Evolutionary conservation across 306 rosid genomes (phyloP).

Genomic region (Rubus idaeus): DNA sequence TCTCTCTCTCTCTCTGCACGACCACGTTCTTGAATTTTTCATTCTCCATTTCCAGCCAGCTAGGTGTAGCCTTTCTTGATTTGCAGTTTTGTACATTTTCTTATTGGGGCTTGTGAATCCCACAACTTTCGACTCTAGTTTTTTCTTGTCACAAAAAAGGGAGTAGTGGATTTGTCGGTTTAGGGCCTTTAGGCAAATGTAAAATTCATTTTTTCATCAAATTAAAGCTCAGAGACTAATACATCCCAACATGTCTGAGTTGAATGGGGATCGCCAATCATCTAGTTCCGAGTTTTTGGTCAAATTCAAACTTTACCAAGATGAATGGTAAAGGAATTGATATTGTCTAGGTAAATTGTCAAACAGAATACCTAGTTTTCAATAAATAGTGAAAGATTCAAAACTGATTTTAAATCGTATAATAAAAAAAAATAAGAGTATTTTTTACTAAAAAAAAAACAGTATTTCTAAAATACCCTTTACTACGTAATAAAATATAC

Average conservation of each 20-base stretch:
- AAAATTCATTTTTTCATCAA: not conserved
- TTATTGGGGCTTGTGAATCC: conserved; percentile 17
- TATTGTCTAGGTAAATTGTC: no score
- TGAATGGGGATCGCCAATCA: not conserved
- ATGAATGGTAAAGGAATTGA: not conserved
- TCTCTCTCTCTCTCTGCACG: conserved; percentile 28
- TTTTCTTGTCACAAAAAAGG: not conserved
- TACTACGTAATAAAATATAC: no score
- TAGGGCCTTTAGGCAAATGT: not conserved
- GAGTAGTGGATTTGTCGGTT: conserved; percentile 11
- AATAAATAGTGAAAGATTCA: no score
- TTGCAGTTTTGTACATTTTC: not conserved
- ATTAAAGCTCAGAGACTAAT: not conserved
- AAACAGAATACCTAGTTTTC: no score
- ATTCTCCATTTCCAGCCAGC: conserved; percentile 36
- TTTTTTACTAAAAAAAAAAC: no score
- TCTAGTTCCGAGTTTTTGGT: not conserved
- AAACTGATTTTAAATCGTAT: no score
- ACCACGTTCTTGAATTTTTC: conserved; percentile 51
- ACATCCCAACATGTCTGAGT: not conserved
- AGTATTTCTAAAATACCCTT: no score
- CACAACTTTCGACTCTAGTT: not conserved
- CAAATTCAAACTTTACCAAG: not conserved
- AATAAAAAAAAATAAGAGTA: no score
- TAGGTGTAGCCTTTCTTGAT: conserved; percentile 24